Evolutionary conservation across 805 yeast species (phyloP).

Genomic region (Candida dendrica): DNA sequence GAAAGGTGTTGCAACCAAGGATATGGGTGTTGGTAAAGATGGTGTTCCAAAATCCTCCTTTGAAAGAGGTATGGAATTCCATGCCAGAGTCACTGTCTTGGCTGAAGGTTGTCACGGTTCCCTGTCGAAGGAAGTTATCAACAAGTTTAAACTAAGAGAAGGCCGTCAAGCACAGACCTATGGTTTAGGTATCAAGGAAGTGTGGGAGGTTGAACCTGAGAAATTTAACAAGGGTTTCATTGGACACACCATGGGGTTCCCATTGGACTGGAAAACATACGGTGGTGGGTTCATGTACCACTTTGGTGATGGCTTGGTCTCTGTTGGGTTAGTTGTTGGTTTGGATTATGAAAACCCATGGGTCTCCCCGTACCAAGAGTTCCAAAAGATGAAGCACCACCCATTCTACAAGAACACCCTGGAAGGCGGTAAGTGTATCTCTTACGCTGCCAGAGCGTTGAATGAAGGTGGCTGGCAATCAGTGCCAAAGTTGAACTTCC

Average conservation of each 20-base stretch:
- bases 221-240: slow-evolving; percentile 77
- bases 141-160: slow-evolving; percentile 59
- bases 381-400: slow-evolving; percentile 89
- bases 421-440: slow-evolving; percentile 85
- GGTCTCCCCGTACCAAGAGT: slow-evolving; percentile 92
- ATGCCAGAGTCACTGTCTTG: slow-evolving; percentile 78
- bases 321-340: slow-evolving; percentile 93
- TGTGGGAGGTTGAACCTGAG: slow-evolving; percentile 88
- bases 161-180: slow-evolving; percentile 76
- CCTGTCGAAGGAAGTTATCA: slow-evolving; percentile 67
- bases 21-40: slow-evolving; percentile 72
- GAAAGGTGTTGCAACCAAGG: slow-evolving; percentile 89
- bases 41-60: slow-evolving; percentile 79
- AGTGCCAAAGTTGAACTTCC: slow-evolving; percentile 84
- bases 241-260: slow-evolving; percentile 86
- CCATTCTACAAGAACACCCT: slow-evolving; percentile 71
- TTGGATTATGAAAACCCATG: slow-evolving; percentile 93
- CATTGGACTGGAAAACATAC: slow-evolving; percentile 64
- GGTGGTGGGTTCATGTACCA: slow-evolving; percentile 98
- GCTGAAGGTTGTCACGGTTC: slow-evolving; percentile 99
- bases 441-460: slow-evolving; percentile 93
- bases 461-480: slow-evolving; percentile 97
- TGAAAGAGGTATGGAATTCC: slow-evolving; percentile 96
- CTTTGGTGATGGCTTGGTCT: slow-evolving; percentile 86
- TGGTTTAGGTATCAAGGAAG: slow-evolving; percentile 93